Evolutionary conservation across 768 basidiomycete genomes (phyloP).

Genomic region (Auriculariales sp.): DNA sequence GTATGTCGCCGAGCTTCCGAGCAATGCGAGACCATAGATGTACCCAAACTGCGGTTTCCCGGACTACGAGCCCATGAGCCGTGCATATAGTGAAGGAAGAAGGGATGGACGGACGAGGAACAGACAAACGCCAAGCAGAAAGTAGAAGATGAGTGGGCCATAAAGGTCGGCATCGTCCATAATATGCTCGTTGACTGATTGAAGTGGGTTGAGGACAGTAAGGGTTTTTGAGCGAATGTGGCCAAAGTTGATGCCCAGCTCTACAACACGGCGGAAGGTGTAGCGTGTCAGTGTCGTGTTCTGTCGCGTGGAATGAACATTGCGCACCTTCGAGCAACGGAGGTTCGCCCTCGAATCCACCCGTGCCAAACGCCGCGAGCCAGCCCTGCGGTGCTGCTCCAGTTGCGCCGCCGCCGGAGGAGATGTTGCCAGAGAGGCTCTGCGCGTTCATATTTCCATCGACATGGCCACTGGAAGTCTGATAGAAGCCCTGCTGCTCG

Average conservation of each 20-base stretch:
- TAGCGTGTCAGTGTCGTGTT: neutral
- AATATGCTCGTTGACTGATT: slow-evolving; percentile 71
- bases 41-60: slow-evolving; percentile 98
- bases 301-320: neutral
- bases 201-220: slow-evolving; percentile 89
- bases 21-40: slow-evolving; percentile 94
- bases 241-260: slow-evolving; percentile 93
- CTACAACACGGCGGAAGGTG: too few species aligned
- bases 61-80: slow-evolving; percentile 37
- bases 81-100: slow-evolving; percentile 1
- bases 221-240: slow-evolving; percentile 90
- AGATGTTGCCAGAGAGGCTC: neutral
- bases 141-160: slow-evolving; percentile 87
- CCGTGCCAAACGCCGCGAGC: slow-evolving; percentile 67
- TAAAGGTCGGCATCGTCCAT: slow-evolving; percentile 99
- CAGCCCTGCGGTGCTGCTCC: neutral
- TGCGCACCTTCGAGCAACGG: slow-evolving; percentile 81
- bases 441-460: neutral
- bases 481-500: neutral
- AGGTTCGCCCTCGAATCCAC: slow-evolving; percentile 90
- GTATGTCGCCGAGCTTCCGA: slow-evolving; percentile 87
- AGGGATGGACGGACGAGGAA: slow-evolving; percentile 55
- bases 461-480: neutral
- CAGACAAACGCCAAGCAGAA: slow-evolving; percentile 86
- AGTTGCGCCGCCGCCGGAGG: neutral